Base-by-base conservation (phyloP, 495 filamentous ascomycete species). In the Penicillium verhagenii region DNA sequence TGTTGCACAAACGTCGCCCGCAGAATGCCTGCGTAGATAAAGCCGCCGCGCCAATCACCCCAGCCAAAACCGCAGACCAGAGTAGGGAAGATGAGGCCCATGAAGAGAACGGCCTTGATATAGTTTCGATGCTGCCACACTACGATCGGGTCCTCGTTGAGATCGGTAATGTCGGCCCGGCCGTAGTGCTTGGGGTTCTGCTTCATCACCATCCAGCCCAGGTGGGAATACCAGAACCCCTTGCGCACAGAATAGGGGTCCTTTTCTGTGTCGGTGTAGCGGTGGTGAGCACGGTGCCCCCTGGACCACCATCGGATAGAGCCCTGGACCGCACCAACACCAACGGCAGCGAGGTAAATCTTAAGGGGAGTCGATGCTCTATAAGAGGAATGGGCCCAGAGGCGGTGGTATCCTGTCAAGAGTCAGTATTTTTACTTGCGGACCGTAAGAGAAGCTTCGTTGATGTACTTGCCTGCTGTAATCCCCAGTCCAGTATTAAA, bases 191-290 rank as follows among this genome's bases (percentile, higher is more conserved):
- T 88, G 39, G 89, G 88, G 73, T 91, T 91, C 72, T 92, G 89
- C 75, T 91, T 89, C 78, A 92, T 79, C 52, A 90, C 73, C 88
- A 92, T 91, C 82, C 82, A 84, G 70, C 91, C 90, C 47, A 96
- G 78, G 74, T 96, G 91, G 44, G 89, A 92, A 79, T 96, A 96
- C 59, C 92, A 71, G 3, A 94, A 78, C 43, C 92, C 92, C 81
- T 97, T 97, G 71, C 90, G 86, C 56, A 96, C 92, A 47, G 86
- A 91, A 75, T 96, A 97, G 19, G 92, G 92, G 60, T 97, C 92
- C 75, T 96, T 96, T 48, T 90, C 86, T 62, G 92, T 96, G 65
- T 96, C 92, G 74, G 92, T 96, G 72, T 93, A 96, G 63, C 92
- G 85, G 75, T 97, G 92, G 70, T 96, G 92, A 56, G 92, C 89